A percentile compares a stretch with the other conserved stretches of the same genome.
Conservation (phyloP, 768 basidiomycete genomes). For the Amanita subjunquillea region DNA sequence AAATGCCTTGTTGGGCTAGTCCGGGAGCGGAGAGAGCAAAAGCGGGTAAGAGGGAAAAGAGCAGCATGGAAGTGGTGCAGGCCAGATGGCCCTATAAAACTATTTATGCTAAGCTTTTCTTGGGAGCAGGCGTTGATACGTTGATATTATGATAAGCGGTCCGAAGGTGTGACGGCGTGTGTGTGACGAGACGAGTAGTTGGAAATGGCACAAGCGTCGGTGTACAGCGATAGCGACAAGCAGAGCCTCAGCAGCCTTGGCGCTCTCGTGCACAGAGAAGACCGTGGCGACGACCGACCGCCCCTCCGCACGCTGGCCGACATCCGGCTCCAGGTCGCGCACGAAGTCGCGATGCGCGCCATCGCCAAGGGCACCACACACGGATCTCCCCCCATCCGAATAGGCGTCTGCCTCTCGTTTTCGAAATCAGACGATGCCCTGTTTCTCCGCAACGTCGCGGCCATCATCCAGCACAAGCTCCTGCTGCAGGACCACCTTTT, state of each 20-base stretch:
- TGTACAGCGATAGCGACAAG: background rate
- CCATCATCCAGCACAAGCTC: constrained; percentile 31
- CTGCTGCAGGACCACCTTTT: constrained; percentile 38
- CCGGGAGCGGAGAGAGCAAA: background rate
- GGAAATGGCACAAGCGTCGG: background rate
- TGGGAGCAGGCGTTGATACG: too few relatives aligned
- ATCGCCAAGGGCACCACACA: constrained; percentile 25
- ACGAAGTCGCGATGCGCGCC: constrained; percentile 36
- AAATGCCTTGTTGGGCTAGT: background rate
- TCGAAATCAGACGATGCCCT: constrained; percentile 44
- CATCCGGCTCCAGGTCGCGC: constrained; percentile 41
- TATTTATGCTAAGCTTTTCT: background rate
- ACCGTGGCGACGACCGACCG: too few relatives aligned
- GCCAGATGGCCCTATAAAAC: background rate
- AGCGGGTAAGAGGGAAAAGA: background rate
- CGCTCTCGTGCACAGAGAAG: background rate
- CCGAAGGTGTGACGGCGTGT: background rate
- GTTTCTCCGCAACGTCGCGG: constrained; percentile 48
- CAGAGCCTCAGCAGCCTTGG: background rate
- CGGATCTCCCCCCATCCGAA: constrained; percentile 20
- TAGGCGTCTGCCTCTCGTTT: constrained; percentile 53
- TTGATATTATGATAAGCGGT: too few relatives aligned
- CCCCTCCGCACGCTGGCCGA: constrained; percentile 30
- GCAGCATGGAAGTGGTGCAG: background rate
- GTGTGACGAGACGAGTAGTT: background rate